Conservation (phyloP, 306 rosid genomes). For the Oxytropis ochrocephala region DNA sequence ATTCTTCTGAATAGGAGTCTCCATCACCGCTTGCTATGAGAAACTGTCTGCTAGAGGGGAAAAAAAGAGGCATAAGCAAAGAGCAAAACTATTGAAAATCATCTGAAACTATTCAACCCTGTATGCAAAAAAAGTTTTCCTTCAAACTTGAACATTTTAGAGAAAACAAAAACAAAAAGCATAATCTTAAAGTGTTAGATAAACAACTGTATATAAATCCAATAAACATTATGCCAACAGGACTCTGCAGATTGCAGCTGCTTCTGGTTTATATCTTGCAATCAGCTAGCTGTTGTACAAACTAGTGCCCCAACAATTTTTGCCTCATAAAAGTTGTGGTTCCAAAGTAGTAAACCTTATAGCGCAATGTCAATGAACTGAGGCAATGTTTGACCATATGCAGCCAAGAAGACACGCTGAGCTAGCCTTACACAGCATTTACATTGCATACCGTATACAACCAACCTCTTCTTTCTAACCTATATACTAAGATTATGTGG, state of each 20-base stretch:
- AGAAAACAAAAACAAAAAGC: neutral
- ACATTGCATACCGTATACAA: neutral
- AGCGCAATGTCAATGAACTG: neutral
- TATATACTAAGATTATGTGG: neutral
- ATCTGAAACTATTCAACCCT: neutral
- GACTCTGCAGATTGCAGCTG: no score
- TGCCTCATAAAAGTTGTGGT: neutral
- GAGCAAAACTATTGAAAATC: neutral
- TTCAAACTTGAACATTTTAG: neutral
- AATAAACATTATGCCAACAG: no score
- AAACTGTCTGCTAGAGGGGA: slow-evolving; percentile 23
- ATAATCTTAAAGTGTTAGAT: no score
- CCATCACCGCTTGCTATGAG: slow-evolving; percentile 31
- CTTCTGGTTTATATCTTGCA: no score
- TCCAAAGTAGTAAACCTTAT: neutral
- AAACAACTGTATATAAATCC: no score
- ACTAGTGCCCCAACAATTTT: neutral
- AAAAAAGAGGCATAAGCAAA: neutral
- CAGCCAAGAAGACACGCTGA: neutral
- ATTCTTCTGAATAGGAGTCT: slow-evolving; percentile 13
- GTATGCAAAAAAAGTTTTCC: no score
- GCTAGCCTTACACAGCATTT: neutral
- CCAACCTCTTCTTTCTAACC: neutral
- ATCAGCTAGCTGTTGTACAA: neutral
- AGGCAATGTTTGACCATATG: neutral